Evolutionary conservation across 2,329 filamentous ascomycete genomes (phyloP).

Genomic region (Neofusicoccum parvum): DNA sequence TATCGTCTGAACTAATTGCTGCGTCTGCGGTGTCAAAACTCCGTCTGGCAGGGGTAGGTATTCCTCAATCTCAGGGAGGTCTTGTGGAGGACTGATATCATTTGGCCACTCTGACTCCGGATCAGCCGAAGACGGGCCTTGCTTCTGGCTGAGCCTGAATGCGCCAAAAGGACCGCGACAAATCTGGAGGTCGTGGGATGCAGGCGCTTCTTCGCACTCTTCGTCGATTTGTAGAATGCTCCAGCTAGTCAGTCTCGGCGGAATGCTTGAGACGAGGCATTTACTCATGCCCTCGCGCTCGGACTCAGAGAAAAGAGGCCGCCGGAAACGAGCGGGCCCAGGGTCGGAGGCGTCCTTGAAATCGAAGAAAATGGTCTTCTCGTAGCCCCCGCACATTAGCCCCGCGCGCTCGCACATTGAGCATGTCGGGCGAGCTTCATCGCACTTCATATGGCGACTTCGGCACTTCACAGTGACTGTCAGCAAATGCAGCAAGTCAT

Average conservation of each 20-base stretch:
- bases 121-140: not conserved
- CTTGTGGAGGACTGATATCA: no score
- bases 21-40: not conserved
- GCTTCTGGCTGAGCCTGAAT: conserved; percentile 14
- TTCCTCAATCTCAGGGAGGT: no score
- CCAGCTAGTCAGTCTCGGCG: conserved; percentile 28
- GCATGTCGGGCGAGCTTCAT: conserved; percentile 46
- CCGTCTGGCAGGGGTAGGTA: no score
- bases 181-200: conserved; percentile 21
- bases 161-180: conserved; percentile 25
- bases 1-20: not conserved
- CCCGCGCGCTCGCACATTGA: conserved; percentile 40
- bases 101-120: no score
- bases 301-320: not conserved
- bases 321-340: conserved; percentile 19
- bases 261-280: conserved; percentile 30
- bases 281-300: not conserved
- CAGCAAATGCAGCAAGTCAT: not conserved
- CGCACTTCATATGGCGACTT: conserved; percentile 49
- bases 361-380: not conserved
- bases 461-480: conserved; percentile 34
- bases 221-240: conserved; percentile 28
- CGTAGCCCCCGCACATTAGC: conserved; percentile 45
- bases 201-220: conserved; percentile 25
- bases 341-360: not conserved